These are phyloP conservation scores for Theobroma grandiflorum DNA, from an alignment of 441 rosid species.

Conservation along the genomic window DNA sequence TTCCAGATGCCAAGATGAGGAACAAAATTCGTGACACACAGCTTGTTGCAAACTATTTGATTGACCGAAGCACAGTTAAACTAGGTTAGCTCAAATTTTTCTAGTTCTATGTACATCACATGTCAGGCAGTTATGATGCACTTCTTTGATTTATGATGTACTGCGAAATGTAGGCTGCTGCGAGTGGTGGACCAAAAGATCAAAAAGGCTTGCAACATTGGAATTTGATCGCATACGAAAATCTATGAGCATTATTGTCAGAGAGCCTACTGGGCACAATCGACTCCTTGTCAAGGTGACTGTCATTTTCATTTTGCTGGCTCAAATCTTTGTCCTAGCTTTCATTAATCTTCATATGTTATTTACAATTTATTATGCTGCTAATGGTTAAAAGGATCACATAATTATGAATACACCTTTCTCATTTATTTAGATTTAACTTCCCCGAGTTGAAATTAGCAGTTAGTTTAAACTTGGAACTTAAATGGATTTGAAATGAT, in stretches of 20 bases:
- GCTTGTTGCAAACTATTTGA: constrained; percentile 63
- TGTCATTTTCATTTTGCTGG: not conserved
- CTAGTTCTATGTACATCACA: not conserved
- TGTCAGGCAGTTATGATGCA: constrained; percentile 6
- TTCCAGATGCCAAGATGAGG: constrained; percentile 60
- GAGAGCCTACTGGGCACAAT: constrained; percentile 65
- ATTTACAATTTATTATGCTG: not conserved
- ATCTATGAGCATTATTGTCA: constrained; percentile 86
- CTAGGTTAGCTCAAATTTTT: constrained; percentile 55
- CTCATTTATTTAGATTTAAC: not conserved
- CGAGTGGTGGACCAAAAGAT: constrained; percentile 81
- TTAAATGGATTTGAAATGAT: not conserved
- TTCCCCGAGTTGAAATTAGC: not conserved
- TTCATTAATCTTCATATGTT: not conserved
- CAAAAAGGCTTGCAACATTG: constrained; percentile 75
- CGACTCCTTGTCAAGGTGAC: constrained; percentile 85
- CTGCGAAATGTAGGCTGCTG: constrained; percentile 59
- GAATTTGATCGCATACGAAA: constrained; percentile 88
- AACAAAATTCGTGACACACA: constrained; percentile 57
- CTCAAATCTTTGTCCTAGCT: not conserved
- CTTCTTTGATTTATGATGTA: constrained; percentile 22
- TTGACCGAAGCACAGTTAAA: constrained; percentile 64
- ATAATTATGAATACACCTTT: not conserved
- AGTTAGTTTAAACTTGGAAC: not conserved
- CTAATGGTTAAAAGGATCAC: not conserved